Evolutionary conservation across 192 early-diverging fungal species (phyloP), one percentile per base, ranked within the genome.

Genomic region (Phlyctochytrium planicorne): DNA sequence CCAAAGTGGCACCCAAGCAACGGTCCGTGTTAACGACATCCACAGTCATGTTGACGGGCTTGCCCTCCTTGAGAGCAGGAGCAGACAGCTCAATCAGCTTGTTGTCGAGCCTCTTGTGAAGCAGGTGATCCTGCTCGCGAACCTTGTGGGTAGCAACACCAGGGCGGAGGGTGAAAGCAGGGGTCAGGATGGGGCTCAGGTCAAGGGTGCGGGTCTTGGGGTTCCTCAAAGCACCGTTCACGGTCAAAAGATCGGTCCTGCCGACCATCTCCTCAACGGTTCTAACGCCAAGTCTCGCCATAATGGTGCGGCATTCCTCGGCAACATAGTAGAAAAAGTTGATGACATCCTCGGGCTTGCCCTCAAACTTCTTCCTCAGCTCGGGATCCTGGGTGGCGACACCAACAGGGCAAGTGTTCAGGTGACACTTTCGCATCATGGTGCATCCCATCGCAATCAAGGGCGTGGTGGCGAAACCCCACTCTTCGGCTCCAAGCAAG

Each of bases 311-410:
- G 68, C 90, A 75, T 67, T 98, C 95, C 74, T 98, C 97, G 30
- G 94, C 93, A 68, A 98, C 83, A 75, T 95, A 98, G 85, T 89
- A 88, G 87, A 98, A 98, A 84, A 98, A 98, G 83, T 98, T 97
- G 72, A 98, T 82, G 24, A 98, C 94, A 62, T 98, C 88, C 75
- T 98, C 97, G n/a, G 97, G 95, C 60, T 81, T 78, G 24, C 97
- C 97, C 53, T 83, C 89, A 76, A 98, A 98, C 85, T 96, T 96
- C 69, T 89, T 88, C 32, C 97, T 91, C 60, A 98, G 85, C 40
- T 80, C 89, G 3, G 91, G 91, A 74, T 98, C 97, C 82, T 98
- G 97, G 6, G 97, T 98, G 32, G 95, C 95, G 71, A 98, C 88
- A 69, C 97, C 97, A 36, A 98, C 97, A 23, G 97, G 91, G 63